A percentile compares a stretch with the other conserved stretches of the same genome.
Evolutionary conservation across 148 eudicot species (phyloP).

Genomic region (Silene uniflora): DNA sequence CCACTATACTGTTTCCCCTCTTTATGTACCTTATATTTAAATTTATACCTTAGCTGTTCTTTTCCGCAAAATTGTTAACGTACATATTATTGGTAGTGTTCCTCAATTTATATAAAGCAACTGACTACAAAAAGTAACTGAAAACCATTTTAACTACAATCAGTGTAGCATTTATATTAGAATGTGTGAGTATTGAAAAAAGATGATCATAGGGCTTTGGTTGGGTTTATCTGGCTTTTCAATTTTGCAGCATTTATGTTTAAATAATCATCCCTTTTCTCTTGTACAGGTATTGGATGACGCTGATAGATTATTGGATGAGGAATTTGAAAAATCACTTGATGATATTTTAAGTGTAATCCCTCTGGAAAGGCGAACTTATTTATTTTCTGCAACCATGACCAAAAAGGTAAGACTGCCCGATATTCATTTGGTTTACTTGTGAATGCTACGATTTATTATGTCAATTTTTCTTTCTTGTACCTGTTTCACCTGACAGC

Average conservation of each 20-base stretch:
- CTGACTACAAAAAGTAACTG: not conserved
- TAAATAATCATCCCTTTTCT: not conserved
- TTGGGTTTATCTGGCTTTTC: not conserved
- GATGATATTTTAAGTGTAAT: slow-evolving; percentile 66
- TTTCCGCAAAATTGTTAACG: not conserved
- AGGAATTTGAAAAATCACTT: slow-evolving; percentile 78
- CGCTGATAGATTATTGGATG: slow-evolving; percentile 87
- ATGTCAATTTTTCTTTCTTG: not conserved
- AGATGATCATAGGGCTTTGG: not conserved
- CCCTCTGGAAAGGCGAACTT: slow-evolving; percentile 76
- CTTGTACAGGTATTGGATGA: slow-evolving; percentile 77
- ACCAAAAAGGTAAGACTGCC: slow-evolving; percentile 59
- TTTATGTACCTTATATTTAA: not conserved
- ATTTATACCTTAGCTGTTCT: not conserved
- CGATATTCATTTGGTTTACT: not conserved
- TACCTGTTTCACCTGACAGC: not conserved
- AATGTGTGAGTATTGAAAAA: not conserved
- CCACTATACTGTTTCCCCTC: not conserved
- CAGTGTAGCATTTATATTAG: not conserved
- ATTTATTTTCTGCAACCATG: slow-evolving; percentile 88
- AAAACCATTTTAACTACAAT: not conserved
- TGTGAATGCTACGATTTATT: not conserved
- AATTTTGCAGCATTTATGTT: not conserved
- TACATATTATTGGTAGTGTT: not conserved
- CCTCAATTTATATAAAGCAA: too few relatives aligned